phyloP scores from a whole-genome alignment of 2,329 filamentous ascomycete species.

The Pseudogymnoascus sp. region DNA sequence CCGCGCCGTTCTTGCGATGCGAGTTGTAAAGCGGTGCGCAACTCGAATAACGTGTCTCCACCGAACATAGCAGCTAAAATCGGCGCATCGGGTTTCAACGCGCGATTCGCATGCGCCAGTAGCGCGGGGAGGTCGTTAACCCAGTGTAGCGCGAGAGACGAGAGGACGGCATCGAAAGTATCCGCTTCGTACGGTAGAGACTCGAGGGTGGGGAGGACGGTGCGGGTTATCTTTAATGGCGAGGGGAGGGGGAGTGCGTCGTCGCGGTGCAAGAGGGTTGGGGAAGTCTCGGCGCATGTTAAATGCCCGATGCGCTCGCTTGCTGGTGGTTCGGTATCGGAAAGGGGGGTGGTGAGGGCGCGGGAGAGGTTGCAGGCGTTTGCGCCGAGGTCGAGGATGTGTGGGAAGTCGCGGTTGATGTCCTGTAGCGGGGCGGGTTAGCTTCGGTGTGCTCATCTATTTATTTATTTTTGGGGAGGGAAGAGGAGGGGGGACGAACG shows the following conservation, averaged over 20 bases:
- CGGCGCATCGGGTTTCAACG: conserved; percentile 82
- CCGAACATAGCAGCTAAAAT: conserved; percentile 96
- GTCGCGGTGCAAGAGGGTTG: conserved; percentile 71
- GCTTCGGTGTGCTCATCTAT: not conserved
- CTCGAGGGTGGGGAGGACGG: conserved; percentile 68
- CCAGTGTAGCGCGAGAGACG: conserved; percentile 88
- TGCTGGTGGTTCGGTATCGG: conserved; percentile 54
- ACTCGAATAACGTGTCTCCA: conserved; percentile 86
- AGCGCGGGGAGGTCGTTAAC: conserved; percentile 90
- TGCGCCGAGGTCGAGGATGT: conserved; percentile 84
- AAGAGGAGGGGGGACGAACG: conserved; percentile 34
- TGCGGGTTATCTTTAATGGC: conserved; percentile 50
- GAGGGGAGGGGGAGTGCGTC: conserved; percentile 61
- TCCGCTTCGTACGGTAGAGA: conserved; percentile 65
- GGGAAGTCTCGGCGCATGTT: conserved; percentile 74
- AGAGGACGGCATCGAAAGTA: conserved; percentile 83
- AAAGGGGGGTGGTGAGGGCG: conserved; percentile 58
- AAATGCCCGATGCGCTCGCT: conserved; percentile 63
- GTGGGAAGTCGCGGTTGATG: conserved; percentile 79
- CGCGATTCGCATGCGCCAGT: conserved; percentile 72
- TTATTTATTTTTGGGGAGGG: not conserved
- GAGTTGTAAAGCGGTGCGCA: conserved; percentile 85
- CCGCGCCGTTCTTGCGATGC: conserved; percentile 84
- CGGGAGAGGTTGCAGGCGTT: conserved; percentile 92
- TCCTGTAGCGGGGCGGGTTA: conserved; percentile 46